Conservation (phyloP, 768 basidiomycete genomes). For the Suillus cothurnatus region DNA sequence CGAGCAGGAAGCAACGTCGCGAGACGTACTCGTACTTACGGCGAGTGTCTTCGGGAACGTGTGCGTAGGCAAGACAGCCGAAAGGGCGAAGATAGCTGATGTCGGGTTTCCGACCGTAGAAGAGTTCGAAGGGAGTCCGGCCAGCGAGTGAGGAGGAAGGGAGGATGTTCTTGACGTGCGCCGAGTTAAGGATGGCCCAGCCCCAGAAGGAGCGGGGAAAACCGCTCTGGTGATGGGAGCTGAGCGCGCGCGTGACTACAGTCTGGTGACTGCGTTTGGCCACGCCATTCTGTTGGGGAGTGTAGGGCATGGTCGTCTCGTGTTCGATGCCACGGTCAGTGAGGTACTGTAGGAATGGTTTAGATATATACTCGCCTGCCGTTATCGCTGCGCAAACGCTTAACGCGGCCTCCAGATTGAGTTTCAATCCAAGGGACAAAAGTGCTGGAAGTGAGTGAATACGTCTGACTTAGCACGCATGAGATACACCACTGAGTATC, state of each 20-base stretch:
- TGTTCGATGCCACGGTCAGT: slow-evolving; percentile 2
- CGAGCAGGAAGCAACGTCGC: neutral
- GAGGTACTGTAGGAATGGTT: slow-evolving; percentile 4
- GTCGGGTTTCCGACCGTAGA: slow-evolving; percentile 25
- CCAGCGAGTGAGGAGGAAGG: slow-evolving; percentile 8
- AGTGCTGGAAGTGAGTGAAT: neutral
- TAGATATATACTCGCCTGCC: slow-evolving; percentile 18
- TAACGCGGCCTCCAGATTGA: neutral
- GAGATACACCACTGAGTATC: neutral
- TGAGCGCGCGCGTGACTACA: slow-evolving; percentile 22
- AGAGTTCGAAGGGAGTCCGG: slow-evolving; percentile 27
- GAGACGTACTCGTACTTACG: neutral
- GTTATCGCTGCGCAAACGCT: slow-evolving; percentile 10
- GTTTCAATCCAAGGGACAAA: slow-evolving; percentile 1
- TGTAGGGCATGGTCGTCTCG: slow-evolving; percentile 15
- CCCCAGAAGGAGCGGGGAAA: slow-evolving; percentile 27
- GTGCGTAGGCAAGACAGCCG: too few species aligned
- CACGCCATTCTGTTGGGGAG: slow-evolving; percentile 32
- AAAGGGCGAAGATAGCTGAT: slow-evolving; percentile 24
- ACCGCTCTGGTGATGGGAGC: slow-evolving; percentile 24
- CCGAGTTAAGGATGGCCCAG: slow-evolving; percentile 13
- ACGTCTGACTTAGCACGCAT: neutral
- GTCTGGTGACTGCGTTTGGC: slow-evolving; percentile 33
- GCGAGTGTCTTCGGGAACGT: too few species aligned
- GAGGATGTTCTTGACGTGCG: slow-evolving; percentile 8